A percentile compares a stretch with the other conserved stretches of the same genome.
phyloP scores from a whole-genome alignment of 148 eudicot species.

The Arctostaphylos glauca region DNA sequence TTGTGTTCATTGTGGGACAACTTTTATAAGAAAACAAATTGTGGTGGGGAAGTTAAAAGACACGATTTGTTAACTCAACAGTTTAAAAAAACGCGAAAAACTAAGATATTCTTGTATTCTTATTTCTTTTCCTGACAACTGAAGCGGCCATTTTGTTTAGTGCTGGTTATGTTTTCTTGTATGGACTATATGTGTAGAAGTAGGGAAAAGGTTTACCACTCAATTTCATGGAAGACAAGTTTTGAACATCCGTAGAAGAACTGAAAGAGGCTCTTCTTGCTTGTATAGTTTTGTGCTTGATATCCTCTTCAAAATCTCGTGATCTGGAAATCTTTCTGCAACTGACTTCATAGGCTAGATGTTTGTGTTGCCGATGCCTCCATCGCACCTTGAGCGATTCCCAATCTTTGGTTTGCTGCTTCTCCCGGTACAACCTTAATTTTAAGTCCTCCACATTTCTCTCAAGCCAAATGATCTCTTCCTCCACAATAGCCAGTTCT shows the following conservation, averaged over 20 bases:
- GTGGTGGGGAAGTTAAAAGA: not conserved
- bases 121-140: not conserved
- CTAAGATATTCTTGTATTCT: not conserved
- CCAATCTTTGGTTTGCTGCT: constrained; percentile 31
- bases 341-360: constrained; percentile 22
- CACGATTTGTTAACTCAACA: not conserved
- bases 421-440: constrained; percentile 41
- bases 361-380: constrained; percentile 22
- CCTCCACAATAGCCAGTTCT: constrained; percentile 69
- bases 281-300: constrained; percentile 22
- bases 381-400: constrained; percentile 22
- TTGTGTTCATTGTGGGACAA: not conserved
- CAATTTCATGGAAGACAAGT: constrained; percentile 30
- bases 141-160: not conserved
- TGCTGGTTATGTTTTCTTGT: not conserved
- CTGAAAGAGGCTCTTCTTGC: constrained; percentile 52
- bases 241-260: constrained; percentile 39
- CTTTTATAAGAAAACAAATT: not conserved
- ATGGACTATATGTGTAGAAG: not conserved
- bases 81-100: not conserved
- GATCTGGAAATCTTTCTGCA: constrained; percentile 26
- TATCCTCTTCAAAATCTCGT: constrained; percentile 25
- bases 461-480: constrained; percentile 74
- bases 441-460: constrained; percentile 51
- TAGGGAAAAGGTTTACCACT: constrained; percentile 30